Base-by-base conservation (phyloP, 2,329 filamentous ascomycete species). In the Fonsecaea erecta region DNA sequence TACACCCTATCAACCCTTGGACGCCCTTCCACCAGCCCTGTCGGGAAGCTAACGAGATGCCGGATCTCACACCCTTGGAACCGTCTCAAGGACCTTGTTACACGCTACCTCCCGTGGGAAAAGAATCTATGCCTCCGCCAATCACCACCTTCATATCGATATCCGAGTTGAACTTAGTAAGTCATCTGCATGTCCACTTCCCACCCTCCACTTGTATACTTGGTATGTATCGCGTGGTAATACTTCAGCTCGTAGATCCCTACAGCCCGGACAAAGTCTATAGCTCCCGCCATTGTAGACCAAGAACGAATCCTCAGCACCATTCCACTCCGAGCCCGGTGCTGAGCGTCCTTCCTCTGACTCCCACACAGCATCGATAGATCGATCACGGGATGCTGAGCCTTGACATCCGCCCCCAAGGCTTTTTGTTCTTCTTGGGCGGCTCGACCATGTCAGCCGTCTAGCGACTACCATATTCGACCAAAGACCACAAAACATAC, bases 181-280 rank as follows among this genome's bases (percentile, higher is more conserved):
- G 43, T 48, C 11, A 24, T 48, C 21, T 24, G 9, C 9, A 11
- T 48, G 2, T 48, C 43, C 43, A 26, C 43, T 48, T 14, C 2
- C 18, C 9, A 48, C 43, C n/a, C 43, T 24, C 43, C 43, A 48
- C 43, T 48, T 48, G 43, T 48, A 48, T 48, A 48, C n/a, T 48
- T 12, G 43, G 8, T 11, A 9, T 48, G 43, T 48, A 48, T 48
- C 43, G 21, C 2, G 11, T 24, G 2, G 43, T 48, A 48, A 24
- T 48, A 7, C 18, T 48, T 48, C 43, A 14, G 43, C 11, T 48
- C 18, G 37, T 9, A 48, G 43, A 24, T 48, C 18, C 43, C 24
- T 48, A 48, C 43, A 11, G 11, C 43, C 18, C 43, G 18, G 21
- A 48, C 43, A 24, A 24, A 48, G 18, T 48, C 43, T 48, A 48